A percentile compares a stretch with the other conserved stretches of the same genome.
Evolutionary conservation across 1,139 yeast species (phyloP).

Genomic region (Zygoascus meyerae): DNA sequence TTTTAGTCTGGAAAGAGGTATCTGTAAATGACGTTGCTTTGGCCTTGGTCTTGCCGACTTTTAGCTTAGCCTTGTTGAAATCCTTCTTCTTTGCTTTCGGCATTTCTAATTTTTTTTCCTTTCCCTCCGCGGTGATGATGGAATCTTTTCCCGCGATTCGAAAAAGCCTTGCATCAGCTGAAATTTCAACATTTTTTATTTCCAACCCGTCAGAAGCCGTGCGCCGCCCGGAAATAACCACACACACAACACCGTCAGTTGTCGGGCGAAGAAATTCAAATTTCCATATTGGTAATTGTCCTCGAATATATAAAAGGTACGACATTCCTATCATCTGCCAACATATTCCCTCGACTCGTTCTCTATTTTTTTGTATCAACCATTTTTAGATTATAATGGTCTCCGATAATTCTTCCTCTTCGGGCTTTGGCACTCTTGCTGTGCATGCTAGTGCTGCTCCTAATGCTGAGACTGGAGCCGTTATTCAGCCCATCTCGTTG

Average conservation of each 20-base stretch:
- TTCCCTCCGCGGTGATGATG: not conserved
- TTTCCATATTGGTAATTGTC: too few relatives aligned
- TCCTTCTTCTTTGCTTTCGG: constrained; percentile 8
- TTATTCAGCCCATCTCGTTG: constrained; percentile 76
- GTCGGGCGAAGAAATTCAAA: too few relatives aligned
- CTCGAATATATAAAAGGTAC: too few relatives aligned
- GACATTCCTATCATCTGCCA: too few relatives aligned
- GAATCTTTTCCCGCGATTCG: not conserved
- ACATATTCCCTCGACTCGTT: too few relatives aligned
- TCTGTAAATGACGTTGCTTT: constrained; percentile 74
- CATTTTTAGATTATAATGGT: too few relatives aligned
- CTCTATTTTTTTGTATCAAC: too few relatives aligned
- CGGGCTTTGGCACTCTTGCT: constrained; percentile 67
- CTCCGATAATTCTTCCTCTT: constrained; percentile 1
- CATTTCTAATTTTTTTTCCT: not conserved
- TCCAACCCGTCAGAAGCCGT: too few relatives aligned
- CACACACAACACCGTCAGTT: too few relatives aligned
- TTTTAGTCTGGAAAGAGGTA: constrained; percentile 73
- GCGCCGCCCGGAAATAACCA: too few relatives aligned
- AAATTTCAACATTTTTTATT: constrained; percentile 5
- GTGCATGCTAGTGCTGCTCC: constrained; percentile 78
- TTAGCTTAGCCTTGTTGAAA: constrained; percentile 44
- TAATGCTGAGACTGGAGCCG: constrained; percentile 78
- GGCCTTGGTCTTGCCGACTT: constrained; percentile 78
- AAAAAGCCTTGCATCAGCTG: constrained; percentile 10